phyloP scores from a whole-genome alignment of 805 yeast species.

The Pichia ethanolica region DNA sequence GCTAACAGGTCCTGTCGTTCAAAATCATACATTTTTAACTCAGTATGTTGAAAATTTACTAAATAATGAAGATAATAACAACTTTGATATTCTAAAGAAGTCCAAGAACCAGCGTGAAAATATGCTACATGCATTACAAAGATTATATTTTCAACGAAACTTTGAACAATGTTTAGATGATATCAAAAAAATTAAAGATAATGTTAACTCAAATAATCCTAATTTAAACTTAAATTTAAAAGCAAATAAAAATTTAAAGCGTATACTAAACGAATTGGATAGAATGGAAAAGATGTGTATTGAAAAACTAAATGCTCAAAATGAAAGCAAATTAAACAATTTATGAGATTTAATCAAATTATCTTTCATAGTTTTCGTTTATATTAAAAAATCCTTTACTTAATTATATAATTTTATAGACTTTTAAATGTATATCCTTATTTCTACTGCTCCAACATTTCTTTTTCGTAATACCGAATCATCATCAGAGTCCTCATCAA shows the following conservation, averaged over 20 bases:
- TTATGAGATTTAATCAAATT: too few species aligned
- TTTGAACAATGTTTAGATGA: constrained; percentile 45
- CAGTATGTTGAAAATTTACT: constrained; percentile 19
- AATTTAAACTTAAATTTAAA: constrained; percentile 23
- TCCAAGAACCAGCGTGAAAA: constrained; percentile 49
- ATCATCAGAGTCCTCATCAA: constrained; percentile 19
- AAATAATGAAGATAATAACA: background rate
- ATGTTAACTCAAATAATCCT: constrained; percentile 17
- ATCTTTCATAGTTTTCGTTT: too few species aligned
- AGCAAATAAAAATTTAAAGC: constrained; percentile 36
- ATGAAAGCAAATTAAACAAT: background rate
- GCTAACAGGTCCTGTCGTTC: constrained; percentile 45
- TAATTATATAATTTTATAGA: background rate
- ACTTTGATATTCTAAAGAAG: constrained; percentile 21
- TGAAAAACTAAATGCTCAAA: constrained; percentile 5
- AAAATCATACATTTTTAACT: constrained; percentile 1
- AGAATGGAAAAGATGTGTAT: constrained; percentile 36
- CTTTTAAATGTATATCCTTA: constrained; percentile 28
- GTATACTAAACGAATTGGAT: constrained; percentile 45
- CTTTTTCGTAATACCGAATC: constrained; percentile 30
- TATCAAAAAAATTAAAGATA: constrained; percentile 28
- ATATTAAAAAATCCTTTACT: too few species aligned
- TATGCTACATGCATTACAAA: constrained; percentile 53
- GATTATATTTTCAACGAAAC: constrained; percentile 48
- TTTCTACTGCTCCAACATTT: constrained; percentile 42